Evolutionary conservation across 1,139 yeast species (phyloP).

Genomic region (Sugiyamaella grinbergsii): DNA sequence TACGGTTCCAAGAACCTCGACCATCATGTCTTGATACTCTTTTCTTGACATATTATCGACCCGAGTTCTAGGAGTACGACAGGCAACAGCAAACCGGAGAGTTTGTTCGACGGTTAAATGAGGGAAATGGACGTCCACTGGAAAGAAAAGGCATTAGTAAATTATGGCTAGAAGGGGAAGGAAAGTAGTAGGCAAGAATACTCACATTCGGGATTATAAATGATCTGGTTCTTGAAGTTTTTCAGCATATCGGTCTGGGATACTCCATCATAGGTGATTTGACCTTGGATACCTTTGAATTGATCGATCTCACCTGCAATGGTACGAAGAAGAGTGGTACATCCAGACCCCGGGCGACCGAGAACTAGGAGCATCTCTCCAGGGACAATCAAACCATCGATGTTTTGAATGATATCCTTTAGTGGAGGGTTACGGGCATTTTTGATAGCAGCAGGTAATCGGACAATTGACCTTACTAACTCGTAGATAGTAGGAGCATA

Average conservation of each 20-base stretch:
- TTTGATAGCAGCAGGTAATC: constrained; percentile 38
- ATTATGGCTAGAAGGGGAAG: not conserved
- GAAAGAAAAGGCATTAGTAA: not conserved
- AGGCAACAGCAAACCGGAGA: constrained; percentile 58
- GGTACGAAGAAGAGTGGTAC: constrained; percentile 59
- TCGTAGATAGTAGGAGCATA: constrained; percentile 54
- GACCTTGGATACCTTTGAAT: constrained; percentile 48
- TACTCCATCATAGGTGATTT: constrained; percentile 55
- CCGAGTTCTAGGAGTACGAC: constrained; percentile 60
- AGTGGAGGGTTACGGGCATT: constrained; percentile 38
- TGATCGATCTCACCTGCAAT: constrained; percentile 55
- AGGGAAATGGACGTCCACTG: constrained; percentile 60
- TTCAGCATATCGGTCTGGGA: constrained; percentile 53
- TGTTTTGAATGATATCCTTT: constrained; percentile 50
- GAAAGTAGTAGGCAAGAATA: not conserved
- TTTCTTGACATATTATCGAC: constrained; percentile 52
- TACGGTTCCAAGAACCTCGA: constrained; percentile 55
- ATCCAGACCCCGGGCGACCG: constrained; percentile 71
- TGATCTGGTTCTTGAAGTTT: constrained; percentile 53
- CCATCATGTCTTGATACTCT: constrained; percentile 51
- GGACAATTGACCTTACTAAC: constrained; percentile 42
- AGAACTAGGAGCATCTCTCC: constrained; percentile 64
- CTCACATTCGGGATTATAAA: constrained; percentile 57
- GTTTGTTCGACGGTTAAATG: constrained; percentile 66
- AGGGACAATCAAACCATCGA: constrained; percentile 51